These are phyloP conservation scores for Penicillium diatomitis DNA, from an alignment of 495 filamentous ascomycete species.

Conservation along the genomic window DNA sequence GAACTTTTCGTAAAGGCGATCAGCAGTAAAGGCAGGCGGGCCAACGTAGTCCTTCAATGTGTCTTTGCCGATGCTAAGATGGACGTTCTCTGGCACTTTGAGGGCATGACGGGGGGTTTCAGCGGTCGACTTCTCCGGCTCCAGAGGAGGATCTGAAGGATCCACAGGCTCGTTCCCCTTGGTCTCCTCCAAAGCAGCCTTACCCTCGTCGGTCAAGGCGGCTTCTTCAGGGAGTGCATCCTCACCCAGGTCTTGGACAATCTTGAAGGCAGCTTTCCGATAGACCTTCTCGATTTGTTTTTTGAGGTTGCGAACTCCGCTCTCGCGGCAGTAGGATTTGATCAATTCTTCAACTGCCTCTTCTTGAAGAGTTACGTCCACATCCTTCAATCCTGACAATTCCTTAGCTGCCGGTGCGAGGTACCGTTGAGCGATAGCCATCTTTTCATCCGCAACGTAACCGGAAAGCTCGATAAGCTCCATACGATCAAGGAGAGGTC, in stretches of 20 bases:
- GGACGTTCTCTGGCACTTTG: conserved; percentile 77
- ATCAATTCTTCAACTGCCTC: conserved; percentile 92
- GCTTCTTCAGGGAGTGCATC: conserved; percentile 70
- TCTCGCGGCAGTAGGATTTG: conserved; percentile 96
- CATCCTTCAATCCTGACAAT: conserved; percentile 80
- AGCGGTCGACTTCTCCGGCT: conserved; percentile 60
- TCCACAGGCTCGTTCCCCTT: conserved; percentile 51
- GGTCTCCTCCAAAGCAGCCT: conserved; percentile 65
- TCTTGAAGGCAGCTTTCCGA: conserved; percentile 93
- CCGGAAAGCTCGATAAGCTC: conserved; percentile 95
- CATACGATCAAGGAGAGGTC: conserved; percentile 93
- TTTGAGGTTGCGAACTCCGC: conserved; percentile 94
- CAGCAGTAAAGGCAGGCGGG: conserved; percentile 88
- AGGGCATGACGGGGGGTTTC: conserved; percentile 71
- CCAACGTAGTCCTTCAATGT: conserved; percentile 97
- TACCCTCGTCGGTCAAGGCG: conserved; percentile 81
- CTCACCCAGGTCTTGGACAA: conserved; percentile 91
- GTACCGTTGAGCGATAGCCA: conserved; percentile 93
- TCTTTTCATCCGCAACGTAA: conserved; percentile 97
- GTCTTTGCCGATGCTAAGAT: conserved; percentile 79
- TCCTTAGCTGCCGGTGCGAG: conserved; percentile 88
- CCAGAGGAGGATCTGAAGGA: conserved; percentile 45
- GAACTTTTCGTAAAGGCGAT: conserved; percentile 88
- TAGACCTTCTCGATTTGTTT: conserved; percentile 99
- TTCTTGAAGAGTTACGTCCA: conserved; percentile 73